Conservation (phyloP, 192 early-diverging fungal species). For the Coemansia asiatica region DNA sequence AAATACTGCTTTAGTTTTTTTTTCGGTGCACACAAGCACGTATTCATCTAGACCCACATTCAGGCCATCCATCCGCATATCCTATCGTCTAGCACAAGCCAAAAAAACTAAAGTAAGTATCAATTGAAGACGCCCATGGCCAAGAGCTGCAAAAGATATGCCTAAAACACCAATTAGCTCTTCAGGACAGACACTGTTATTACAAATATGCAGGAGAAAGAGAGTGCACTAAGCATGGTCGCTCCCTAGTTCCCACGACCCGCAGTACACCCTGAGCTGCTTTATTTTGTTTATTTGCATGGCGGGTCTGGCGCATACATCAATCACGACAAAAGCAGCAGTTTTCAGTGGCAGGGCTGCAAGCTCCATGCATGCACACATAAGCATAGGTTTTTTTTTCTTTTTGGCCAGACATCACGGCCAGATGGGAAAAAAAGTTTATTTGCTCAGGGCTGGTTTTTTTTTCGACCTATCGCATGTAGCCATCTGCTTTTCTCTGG, state of each 20-base stretch:
- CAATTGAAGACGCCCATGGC: too few species aligned
- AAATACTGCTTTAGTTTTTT: too few species aligned
- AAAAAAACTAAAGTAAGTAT: too few species aligned
- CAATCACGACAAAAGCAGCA: not conserved
- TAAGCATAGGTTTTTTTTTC: too few species aligned
- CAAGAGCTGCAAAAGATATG: too few species aligned
- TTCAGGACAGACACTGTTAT: too few species aligned
- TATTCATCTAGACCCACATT: too few species aligned
- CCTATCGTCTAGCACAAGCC: too few species aligned
- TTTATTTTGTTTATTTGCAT: not conserved
- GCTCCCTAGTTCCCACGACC: not conserved
- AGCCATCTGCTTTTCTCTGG: not conserved
- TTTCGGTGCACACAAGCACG: too few species aligned
- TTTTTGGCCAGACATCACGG: not conserved
- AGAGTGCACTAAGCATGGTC: not conserved
- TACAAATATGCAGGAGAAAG: too few species aligned
- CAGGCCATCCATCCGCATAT: too few species aligned
- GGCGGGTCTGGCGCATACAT: not conserved
- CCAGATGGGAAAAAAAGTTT: not conserved
- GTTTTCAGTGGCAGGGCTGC: not conserved
- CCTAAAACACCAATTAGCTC: too few species aligned
- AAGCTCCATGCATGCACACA: not conserved
- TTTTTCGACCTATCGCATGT: not conserved
- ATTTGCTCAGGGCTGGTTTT: not conserved
- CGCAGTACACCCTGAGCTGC: not conserved